Conservation (phyloP, 2,329 filamentous ascomycete genomes). For the Clonostachys byssicola region DNA sequence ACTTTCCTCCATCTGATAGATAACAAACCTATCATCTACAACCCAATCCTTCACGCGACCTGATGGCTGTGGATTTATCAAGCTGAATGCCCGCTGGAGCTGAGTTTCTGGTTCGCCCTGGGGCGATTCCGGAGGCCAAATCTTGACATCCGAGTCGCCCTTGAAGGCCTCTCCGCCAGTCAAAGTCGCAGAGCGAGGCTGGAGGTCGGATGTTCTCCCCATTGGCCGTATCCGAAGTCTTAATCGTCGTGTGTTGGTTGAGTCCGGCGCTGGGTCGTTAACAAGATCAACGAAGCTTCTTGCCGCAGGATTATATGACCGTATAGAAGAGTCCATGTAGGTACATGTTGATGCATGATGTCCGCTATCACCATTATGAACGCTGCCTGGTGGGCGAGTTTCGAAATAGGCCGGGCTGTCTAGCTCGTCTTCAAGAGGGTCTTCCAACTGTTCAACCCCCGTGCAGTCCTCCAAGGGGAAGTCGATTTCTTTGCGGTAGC, state of each 20-base stretch:
- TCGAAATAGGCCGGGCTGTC: background rate
- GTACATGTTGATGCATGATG: background rate
- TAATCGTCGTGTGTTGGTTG: too few relatives aligned
- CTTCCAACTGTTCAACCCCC: too few relatives aligned
- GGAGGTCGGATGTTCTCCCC: too few relatives aligned
- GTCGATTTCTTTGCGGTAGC: background rate
- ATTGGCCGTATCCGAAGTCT: too few relatives aligned
- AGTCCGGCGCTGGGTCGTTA: background rate
- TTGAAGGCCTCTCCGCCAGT: too few relatives aligned
- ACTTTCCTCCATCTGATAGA: background rate
- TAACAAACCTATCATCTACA: constrained; percentile 1
- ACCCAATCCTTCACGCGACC: background rate
- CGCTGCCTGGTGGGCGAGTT: background rate
- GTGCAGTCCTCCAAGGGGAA: background rate
- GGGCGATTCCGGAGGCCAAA: constrained; percentile 1
- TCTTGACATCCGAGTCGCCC: background rate
- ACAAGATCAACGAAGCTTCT: background rate
- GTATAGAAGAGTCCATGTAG: background rate
- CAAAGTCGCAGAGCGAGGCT: too few relatives aligned
- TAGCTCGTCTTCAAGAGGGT: too few relatives aligned
- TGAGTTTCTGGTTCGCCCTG: too few relatives aligned
- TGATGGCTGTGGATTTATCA: too few relatives aligned
- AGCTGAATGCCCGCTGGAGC: too few relatives aligned
- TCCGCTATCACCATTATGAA: background rate
- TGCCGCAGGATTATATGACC: background rate